Evolutionary conservation across 768 basidiomycete genomes (phyloP), one percentile per base, ranked within the genome.

Genomic region (Mycena amicta): DNA sequence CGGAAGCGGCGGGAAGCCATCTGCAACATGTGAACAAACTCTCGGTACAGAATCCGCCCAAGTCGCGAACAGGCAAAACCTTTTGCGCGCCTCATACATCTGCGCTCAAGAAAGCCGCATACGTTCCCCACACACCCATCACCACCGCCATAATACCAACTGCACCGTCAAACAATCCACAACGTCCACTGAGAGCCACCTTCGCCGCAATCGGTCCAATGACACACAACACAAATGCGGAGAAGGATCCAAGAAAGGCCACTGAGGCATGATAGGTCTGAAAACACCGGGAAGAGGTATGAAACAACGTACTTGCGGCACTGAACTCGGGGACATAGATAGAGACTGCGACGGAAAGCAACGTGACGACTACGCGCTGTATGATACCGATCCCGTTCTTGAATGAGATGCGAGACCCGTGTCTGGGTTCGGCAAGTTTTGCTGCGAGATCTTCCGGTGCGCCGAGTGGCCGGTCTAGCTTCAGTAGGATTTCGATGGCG

Each of bases 231-330:
- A 87, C 76, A 63, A 87, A 87, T 0, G 93, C 90, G 41, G 88
- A 87, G 72, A 95, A 94, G 18, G 92, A 89, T 4, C 95, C 95
- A 50, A 98, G 77, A 72, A 97, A 92, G 2, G 93, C 91, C 93
- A 95, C 62, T 63, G 28, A 13, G 22, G 30, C 30, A 5, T 3
- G 31, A 20, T 2, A 43, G 26, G 20, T 26, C n/a, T n/a, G n/a
- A n/a, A 16, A 2, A 20, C 16, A 11, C 27, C 25, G 16, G 29
- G 25, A 18, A 25, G 40, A 29, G 28, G 26, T 5, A 5, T 40
- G 3, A 45, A 46, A 13, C 4, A 8, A 31, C 53, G 15, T 37
- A 63, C 62, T 95, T 71, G 89, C 77, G 3, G 87, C 80, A 62
- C 88, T 86, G 74, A 95, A 95, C 58, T 92, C 83, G 6, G 93